phyloP scores from a whole-genome alignment of 177 flowering plant species.

The Vitis hybrid region DNA sequence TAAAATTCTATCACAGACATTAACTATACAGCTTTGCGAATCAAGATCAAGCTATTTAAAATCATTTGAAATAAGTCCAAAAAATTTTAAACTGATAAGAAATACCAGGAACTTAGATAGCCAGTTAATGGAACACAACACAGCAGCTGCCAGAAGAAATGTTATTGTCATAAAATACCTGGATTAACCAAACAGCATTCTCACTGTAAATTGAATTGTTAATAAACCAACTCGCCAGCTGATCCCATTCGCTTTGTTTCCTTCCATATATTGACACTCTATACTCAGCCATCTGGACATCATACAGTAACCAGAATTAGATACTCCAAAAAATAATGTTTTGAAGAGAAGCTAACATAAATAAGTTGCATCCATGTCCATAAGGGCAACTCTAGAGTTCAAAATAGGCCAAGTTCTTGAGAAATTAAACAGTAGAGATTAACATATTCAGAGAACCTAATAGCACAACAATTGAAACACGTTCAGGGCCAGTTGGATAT shows the following conservation, averaged over 20 bases:
- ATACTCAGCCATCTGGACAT: conserved; percentile 63
- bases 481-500: too few species aligned
- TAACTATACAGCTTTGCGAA: too few species aligned
- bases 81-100: too few species aligned
- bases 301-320: not conserved
- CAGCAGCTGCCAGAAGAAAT: not conserved
- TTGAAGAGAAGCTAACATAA: not conserved
- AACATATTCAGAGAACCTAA: too few species aligned
- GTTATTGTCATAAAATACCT: conserved; percentile 29
- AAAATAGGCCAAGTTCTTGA: too few species aligned
- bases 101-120: too few species aligned
- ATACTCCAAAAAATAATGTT: not conserved
- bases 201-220: conserved; percentile 57
- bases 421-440: too few species aligned
- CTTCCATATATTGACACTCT: conserved; percentile 63
- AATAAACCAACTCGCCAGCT: conserved; percentile 64
- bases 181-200: conserved; percentile 68
- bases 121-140: not conserved
- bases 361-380: not conserved
- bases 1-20: too few species aligned
- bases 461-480: too few species aligned
- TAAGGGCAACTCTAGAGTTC: not conserved
- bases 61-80: too few species aligned
- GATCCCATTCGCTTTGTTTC: conserved; percentile 72
- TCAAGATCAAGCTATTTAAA: too few species aligned